Evolutionary conservation across 2,329 filamentous ascomycete genomes (phyloP), one percentile per base, ranked within the genome.

Genomic region (Aspergillus sp.): DNA sequence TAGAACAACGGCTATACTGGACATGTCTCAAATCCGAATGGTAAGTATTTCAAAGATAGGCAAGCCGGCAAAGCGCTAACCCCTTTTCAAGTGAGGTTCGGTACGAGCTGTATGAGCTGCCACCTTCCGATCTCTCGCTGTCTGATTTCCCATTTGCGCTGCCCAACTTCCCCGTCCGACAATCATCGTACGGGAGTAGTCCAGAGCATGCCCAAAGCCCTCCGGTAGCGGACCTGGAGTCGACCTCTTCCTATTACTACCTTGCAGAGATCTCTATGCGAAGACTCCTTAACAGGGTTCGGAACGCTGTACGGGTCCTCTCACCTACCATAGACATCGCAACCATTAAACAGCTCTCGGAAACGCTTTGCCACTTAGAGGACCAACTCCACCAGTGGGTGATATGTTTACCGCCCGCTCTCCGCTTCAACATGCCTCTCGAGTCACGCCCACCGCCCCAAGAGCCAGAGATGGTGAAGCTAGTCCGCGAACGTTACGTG

Each of bases 251-350:
- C 23, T 69, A 69, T 59, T 71, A 71, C 52, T 71, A 69, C 38
- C 61, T 71, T 3, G 65, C 68, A n/a, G 66, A 71, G 56, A 69
- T 71, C 19, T 69, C 68, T n/a, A 54, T 69, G 54, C 63, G 68
- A 53, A 56, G 73, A 55, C 60, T 75, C 63, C 64, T 80, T 25
- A 76, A 79, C 59, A 72, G 74, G n/a, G 66, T 58, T 38, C 67
- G 67, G 11, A 68, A 69, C 50, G 65, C 68, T 2, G 68, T 69
- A 8, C 62, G 65, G 31, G 60, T 66, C 22, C 64, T 69, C 45
- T 67, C 66, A 19, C 68, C 66, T 1, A 54, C 60, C 23, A 66
- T 68, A 30, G 61, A 61, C 17, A 22, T 57, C 19, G 34, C 66
- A 47, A 64, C 59, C 46, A 64, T 69, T 47, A 62, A 60, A 17